Base-by-base conservation (phyloP, 805 yeast genomes). In the Phaffomyces thermotolerans region DNA sequence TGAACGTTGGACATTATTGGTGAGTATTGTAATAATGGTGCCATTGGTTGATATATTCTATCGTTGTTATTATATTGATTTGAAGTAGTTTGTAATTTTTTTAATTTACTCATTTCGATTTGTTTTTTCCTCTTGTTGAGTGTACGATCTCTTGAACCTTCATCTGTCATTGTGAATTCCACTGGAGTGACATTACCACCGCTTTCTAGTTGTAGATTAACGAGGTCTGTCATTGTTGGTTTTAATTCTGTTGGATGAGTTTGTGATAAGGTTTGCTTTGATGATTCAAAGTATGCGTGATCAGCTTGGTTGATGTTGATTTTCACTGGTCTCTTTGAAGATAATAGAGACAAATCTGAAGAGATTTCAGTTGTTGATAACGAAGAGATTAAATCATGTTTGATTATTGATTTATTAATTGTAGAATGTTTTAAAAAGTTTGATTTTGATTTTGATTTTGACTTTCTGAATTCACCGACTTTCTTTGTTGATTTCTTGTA, bases 161-260 rank as follows among this genome's bases (percentile, higher is more conserved):
- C 36, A 17, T 43, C 18, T 14, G 29, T 39, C 3, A 29, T n/a
- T 18, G 44, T 4, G 10, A 18, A 7, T 8, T 32, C 36, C 17
- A 39, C 23, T 4, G 36, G 36, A 4, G n/a, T 10, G 18, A 32
- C 49, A 2, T 44, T 44, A 1, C 43, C 35, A 5, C 54, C 55
- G 12, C 46, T 48, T 20, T 51, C 51, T 36, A 57, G 36, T 36
- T 54, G 57, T 13, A 36, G 34, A 42, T 57, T 57, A n/a, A 57
- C 58, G 18, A 57, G 35, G 29, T 57, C 61, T 8, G 61, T 57
- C 55, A 55, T 51, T 31, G 61, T 57, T 12, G 59, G 52, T 35
- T 35, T 22, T 0, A 33, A 30, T 20, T 56, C 54, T 3, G 46
- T 45, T 3, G 34, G 24, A 6, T 41, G 4, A 8, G n/a, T 6